Base-by-base conservation (phyloP, 2,329 filamentous ascomycete genomes). In the Microdochium nivale region DNA sequence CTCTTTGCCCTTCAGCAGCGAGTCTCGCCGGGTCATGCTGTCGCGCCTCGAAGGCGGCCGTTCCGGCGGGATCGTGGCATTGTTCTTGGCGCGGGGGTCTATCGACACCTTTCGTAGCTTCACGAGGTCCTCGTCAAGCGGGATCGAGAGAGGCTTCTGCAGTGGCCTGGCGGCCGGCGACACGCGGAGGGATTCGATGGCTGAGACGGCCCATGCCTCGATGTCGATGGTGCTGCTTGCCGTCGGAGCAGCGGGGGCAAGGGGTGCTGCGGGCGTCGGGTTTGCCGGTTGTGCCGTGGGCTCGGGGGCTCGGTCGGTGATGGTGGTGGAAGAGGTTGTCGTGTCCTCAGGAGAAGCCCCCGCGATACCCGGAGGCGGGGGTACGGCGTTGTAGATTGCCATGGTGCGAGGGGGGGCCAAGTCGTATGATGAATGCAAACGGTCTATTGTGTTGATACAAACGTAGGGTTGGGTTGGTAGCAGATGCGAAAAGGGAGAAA, bases 1-100 rank as follows among this genome's bases (percentile, higher is more conserved):
- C 68, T 96, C 90, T 59, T 95, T 95, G 52, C 92, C 92, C 72
- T 90, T 95, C 30, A 94, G 75, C 50, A 95, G 65, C 2, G 84
- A 81, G 58, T 96, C 90, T 19, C 91, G 83, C 49, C 80, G 71
- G 51, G 71, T 70, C 66, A 76, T 67, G 58, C 77, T 80, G 55
- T 83, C 87, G 65, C 76, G 67, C 30, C 70, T 67, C 19, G 76
- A 76, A 0, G 64, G 73, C 51, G 70, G 78, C 51, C 71, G 72
- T 55, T 67, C 73, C 52, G 68, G 67, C 37, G 66, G 62, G 11
- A 62, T 62, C 47, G 67, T 62, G 3, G 57, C 58, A 19, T 54
- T 52, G 25, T 57, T 56, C 33, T 55, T 57, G 4, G 55, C 50
- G 40, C 60, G 60, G 11, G 63, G 56, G 53, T 63, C 56, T 53